Base-by-base conservation (phyloP, 495 filamentous ascomycete species). In the Bathelium albidoporum region DNA sequence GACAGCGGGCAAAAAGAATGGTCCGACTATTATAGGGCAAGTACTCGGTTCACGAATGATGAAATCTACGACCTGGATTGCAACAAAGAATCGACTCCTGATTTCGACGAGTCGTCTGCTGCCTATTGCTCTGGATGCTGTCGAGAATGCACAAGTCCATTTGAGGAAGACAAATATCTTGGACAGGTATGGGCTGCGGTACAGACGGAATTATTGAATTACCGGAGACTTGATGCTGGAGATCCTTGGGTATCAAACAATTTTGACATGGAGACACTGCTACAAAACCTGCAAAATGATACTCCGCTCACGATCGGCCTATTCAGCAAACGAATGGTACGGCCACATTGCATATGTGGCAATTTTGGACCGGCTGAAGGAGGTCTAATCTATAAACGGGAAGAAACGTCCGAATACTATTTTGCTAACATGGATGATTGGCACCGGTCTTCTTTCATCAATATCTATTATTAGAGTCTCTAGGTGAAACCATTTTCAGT, bases 101-200 rank as follows among this genome's bases (percentile, higher is more conserved):
- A 0, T 5, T 0, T 7, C 12, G 2, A 1, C 31, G 44, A 24
- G 3, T 0, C 0, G 29, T 55, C 2, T 3, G 5, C 24, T 55
- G 49, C 12, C 16, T 29, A 55, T 29, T 29, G 20, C 9, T 3
- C 22, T 9, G 44, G 12, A 20, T 49, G 44, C 44, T 49, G 14
- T 16, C 1, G n/a, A 0, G n/a, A 2, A 5, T 49, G 26, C 16
- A 61, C 61, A 24, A 36, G 31, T 2, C 41, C 18, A 9, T 65
- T 65, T 18, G 24, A 44, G 4, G n/a, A 43, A n/a, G 34, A 61
- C 39, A 58, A 20, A 26, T 55, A 58, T 52, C 29, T 65, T 20
- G 64, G 44, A 16, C 34, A 24, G 1, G n/a, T 65, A 26, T 65
- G 64, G 59, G 64, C 64, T 41, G 39, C 64, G 16, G 59, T 65